Evolutionary conservation across 805 yeast species (phyloP).

Genomic region (Myxozyma neotropica): DNA sequence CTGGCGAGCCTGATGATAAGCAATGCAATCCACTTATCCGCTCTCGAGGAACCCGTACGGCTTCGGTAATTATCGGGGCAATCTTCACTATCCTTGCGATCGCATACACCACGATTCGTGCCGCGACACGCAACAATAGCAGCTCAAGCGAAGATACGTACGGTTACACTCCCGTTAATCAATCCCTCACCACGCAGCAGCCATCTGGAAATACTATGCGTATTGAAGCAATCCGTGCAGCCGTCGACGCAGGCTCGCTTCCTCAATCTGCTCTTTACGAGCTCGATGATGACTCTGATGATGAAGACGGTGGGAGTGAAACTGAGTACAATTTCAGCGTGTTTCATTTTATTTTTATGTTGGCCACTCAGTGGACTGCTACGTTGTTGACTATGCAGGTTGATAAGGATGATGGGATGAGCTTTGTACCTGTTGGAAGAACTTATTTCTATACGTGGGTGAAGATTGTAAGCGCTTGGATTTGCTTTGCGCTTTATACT

Average conservation of each 20-base stretch:
- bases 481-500: conserved; percentile 78
- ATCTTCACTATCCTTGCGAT: conserved; percentile 91
- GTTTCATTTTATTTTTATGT: conserved; percentile 87
- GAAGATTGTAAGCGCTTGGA: conserved; percentile 88
- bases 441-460: conserved; percentile 96
- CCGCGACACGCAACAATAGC: conserved; percentile 65
- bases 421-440: conserved; percentile 94
- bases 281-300: conserved; percentile 47
- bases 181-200: conserved; percentile 47
- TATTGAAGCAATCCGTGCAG: conserved; percentile 83
- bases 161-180: conserved; percentile 24
- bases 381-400: conserved; percentile 84
- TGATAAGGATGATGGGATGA: conserved; percentile 69
- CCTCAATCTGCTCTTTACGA: conserved; percentile 91
- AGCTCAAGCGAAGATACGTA: conserved; percentile 40
- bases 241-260: conserved; percentile 93
- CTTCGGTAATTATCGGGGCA: conserved; percentile 86
- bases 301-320: conserved; percentile 59
- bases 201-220: conserved; percentile 70
- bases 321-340: conserved; percentile 76
- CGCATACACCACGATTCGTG: conserved; percentile 96
- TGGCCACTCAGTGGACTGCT: conserved; percentile 97
- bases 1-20: conserved; percentile 94
- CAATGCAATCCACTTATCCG: conserved; percentile 89
- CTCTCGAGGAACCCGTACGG: conserved; percentile 85